Percentiles rank a stretch among this genome's conserved stretches.
These are phyloP conservation scores for Vitis hybrid DNA, from an alignment of 177 flowering plant genomes.

Conservation along the genomic window DNA sequence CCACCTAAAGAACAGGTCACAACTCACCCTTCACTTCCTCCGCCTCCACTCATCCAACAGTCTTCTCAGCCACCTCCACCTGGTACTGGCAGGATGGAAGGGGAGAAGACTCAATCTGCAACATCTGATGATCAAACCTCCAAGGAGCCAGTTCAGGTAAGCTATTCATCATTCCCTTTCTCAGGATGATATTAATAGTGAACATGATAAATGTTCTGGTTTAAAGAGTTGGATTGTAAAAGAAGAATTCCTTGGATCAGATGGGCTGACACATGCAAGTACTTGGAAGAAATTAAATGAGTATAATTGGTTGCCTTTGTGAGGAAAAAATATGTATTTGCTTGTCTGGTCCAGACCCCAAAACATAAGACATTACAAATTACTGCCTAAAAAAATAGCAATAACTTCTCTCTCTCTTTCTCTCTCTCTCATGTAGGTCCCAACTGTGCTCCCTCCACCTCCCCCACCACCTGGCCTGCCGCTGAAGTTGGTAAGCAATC, in stretches of 20 bases:
- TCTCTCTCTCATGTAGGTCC: conserved; percentile 34
- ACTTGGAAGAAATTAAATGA: not conserved
- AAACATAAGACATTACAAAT: not conserved
- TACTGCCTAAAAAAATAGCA: not conserved
- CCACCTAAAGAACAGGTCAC: conserved; percentile 61
- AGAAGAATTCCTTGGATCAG: too few relatives aligned
- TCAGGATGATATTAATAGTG: not conserved
- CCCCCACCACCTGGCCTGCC: conserved; percentile 80
- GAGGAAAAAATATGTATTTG: not conserved
- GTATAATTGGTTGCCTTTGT: not conserved
- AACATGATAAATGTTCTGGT: too few relatives aligned
- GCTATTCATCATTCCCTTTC: conserved; percentile 3
- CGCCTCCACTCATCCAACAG: conserved; percentile 55
- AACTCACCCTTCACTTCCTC: conserved; percentile 48
- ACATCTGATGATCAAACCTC: conserved; percentile 34
- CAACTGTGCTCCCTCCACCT: conserved; percentile 57
- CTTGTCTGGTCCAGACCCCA: not conserved
- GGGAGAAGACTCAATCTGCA: conserved; percentile 35
- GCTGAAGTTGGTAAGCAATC: conserved; percentile 35
- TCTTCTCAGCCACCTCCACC: conserved; percentile 77
- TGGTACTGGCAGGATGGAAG: conserved; percentile 44
- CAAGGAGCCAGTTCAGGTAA: conserved; percentile 48
- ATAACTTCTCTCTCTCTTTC: conserved; percentile 9
- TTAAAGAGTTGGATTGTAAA: too few relatives aligned
- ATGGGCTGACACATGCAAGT: not conserved